A percentile compares a stretch with the other conserved stretches of the same genome.
phyloP scores from a whole-genome alignment of 2,329 filamentous ascomycete species.

The Rutstroemia sp. region DNA sequence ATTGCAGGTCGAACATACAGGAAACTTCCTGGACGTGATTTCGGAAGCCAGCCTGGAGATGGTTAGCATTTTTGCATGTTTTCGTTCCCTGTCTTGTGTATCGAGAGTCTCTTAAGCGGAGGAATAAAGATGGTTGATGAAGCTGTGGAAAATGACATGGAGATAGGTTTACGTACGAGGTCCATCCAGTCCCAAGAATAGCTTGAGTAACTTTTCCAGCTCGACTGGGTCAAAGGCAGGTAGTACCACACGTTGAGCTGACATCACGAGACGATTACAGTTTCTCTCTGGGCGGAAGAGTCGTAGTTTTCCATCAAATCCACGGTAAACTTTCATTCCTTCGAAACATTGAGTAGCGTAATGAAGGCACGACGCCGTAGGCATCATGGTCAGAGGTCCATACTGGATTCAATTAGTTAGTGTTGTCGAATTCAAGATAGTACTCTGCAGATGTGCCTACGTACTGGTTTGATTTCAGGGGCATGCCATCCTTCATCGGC shows the following conservation, averaged over 20 bases:
- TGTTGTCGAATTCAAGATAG: too few relatives aligned
- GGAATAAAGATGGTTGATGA: not conserved
- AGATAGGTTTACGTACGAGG: constrained; percentile 28
- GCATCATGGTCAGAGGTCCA: constrained; percentile 8
- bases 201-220: constrained; percentile 65
- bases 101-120: not conserved
- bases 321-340: constrained; percentile 67
- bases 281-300: constrained; percentile 35
- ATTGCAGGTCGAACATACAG: constrained; percentile 82
- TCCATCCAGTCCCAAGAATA: constrained; percentile 66
- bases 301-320: constrained; percentile 33
- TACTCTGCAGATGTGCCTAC: constrained; percentile 25
- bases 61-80: not conserved
- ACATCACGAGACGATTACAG: constrained; percentile 42
- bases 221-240: constrained; percentile 66
- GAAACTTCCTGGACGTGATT: constrained; percentile 58
- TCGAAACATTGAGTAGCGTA: constrained; percentile 15
- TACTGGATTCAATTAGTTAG: not conserved
- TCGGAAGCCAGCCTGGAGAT: constrained; percentile 65
- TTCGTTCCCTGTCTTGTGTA: not conserved
- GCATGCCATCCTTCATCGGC: constrained; percentile 58
- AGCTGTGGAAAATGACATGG: too few relatives aligned
- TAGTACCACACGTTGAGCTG: constrained; percentile 61
- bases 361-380: constrained; percentile 12
- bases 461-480: constrained; percentile 65